phyloP scores from a whole-genome alignment of 2,329 filamentous ascomycete species.

The Setomelanomma holmii region DNA sequence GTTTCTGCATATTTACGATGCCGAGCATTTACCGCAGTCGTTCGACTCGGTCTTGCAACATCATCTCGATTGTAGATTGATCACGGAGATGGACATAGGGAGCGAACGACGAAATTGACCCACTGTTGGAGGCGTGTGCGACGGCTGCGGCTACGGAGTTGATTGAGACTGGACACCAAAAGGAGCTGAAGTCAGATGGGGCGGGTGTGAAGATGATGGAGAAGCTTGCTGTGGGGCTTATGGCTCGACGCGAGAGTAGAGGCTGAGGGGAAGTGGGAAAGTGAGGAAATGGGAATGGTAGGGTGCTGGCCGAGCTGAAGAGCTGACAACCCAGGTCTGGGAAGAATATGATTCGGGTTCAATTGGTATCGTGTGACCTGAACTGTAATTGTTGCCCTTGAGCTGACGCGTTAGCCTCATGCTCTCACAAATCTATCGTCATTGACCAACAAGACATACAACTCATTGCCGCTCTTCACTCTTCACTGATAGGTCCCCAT shows the following conservation, averaged over 20 bases:
- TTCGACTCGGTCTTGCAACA: constrained; percentile 17
- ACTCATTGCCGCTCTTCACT: too few species aligned
- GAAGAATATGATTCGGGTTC: neutral
- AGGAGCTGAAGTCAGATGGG: neutral
- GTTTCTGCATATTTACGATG: constrained; percentile 3
- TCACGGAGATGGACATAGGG: neutral
- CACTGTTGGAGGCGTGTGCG: constrained; percentile 1
- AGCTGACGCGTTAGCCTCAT: too few species aligned
- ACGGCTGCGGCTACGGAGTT: neutral
- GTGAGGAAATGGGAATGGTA: neutral
- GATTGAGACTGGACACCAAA: neutral
- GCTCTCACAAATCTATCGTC: too few species aligned
- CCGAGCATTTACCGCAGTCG: neutral
- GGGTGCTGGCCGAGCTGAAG: neutral
- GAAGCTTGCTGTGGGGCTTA: constrained; percentile 6
- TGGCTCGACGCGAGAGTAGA: constrained; percentile 1
- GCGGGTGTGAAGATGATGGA: constrained; percentile 2
- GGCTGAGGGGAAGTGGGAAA: neutral
- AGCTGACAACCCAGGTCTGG: neutral
- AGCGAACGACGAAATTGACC: neutral
- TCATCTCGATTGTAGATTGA: constrained; percentile 5
- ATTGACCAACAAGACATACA: too few species aligned
- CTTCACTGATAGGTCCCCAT: neutral
- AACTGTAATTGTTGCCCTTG: too few species aligned
- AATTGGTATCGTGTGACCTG: neutral